Conservation (phyloP, 257 asterid species). For the Solanum medicagineum region DNA sequence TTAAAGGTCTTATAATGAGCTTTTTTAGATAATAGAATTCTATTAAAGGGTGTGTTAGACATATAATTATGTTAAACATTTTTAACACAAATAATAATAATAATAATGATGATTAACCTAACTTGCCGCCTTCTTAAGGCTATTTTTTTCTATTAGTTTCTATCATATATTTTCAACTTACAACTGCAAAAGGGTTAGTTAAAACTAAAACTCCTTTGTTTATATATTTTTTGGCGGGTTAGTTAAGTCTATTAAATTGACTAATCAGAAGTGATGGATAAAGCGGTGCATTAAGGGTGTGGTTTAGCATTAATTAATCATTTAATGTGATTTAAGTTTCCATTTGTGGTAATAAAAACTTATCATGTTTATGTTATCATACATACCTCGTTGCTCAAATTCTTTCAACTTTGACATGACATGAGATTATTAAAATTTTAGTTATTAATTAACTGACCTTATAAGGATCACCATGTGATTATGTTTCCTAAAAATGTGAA, state of each 20-base stretch:
- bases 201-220: neutral
- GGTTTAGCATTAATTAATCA: conserved; percentile 11
- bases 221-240: neutral
- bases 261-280: neutral
- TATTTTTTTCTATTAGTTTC: neutral
- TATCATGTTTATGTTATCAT: conserved; percentile 6
- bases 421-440: conserved; percentile 15
- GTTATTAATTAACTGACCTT: conserved; percentile 39
- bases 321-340: conserved; percentile 21
- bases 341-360: conserved; percentile 14
- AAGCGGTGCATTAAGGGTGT: neutral
- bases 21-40: conserved; percentile 13
- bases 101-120: neutral
- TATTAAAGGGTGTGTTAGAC: neutral
- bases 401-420: conserved; percentile 13
- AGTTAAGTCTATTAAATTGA: neutral
- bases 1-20: neutral
- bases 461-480: conserved; percentile 44
- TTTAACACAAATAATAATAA: neutral
- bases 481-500: conserved; percentile 34
- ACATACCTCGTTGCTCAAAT: neutral
- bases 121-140: conserved; percentile 6
- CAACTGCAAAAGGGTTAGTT: neutral
- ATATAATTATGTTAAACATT: neutral
- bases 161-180: neutral